These are phyloP conservation scores for Beauveria asiatica DNA, from an alignment of 2,329 filamentous ascomycete species.

Conservation along the genomic window DNA sequence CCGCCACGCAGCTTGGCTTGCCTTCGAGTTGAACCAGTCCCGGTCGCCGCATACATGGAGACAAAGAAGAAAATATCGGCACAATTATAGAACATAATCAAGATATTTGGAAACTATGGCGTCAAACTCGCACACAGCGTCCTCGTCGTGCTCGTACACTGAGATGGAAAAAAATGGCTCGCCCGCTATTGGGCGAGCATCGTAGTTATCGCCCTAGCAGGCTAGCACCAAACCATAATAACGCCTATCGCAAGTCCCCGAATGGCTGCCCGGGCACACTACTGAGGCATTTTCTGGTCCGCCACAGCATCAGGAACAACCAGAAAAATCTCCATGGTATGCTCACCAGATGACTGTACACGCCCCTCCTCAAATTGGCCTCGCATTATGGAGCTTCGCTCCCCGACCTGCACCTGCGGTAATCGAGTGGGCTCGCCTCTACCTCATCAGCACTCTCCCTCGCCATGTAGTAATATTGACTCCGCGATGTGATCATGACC, in stretches of 20 bases:
- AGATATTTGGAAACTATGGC: neutral
- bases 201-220: neutral
- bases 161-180: neutral
- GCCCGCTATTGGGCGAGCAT: neutral
- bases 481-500: neutral
- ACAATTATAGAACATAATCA: neutral
- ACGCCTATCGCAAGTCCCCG: neutral
- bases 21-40: neutral
- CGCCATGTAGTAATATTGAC: constrained; percentile 7
- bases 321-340: neutral
- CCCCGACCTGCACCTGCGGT: constrained; percentile 1
- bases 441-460: neutral
- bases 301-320: neutral
- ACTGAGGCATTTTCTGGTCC: constrained; percentile 2
- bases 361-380: neutral
- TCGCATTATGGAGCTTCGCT: neutral
- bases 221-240: neutral
- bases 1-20: neutral
- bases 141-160: too few species aligned
- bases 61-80: neutral
- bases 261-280: neutral
- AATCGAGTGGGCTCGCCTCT: constrained; percentile 6
- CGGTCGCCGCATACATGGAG: neutral
- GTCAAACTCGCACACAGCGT: neutral
- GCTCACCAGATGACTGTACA: neutral